Conservation (phyloP, 805 yeast genomes). For the Myxozyma neotropica region DNA sequence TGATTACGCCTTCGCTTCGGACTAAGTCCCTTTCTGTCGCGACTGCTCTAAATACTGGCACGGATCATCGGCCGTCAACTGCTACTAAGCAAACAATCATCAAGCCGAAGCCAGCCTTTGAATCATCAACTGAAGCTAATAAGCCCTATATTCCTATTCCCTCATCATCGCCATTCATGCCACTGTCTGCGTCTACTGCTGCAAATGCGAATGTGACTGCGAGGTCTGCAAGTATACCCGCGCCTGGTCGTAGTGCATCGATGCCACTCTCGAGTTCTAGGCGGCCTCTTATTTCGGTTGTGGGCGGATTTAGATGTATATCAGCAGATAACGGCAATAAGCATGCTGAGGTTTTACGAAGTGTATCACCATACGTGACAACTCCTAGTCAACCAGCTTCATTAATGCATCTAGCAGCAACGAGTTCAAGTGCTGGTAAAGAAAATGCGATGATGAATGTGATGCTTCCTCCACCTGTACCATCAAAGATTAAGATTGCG, state of each 20-base stretch:
- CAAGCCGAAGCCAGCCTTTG: conserved; percentile 4
- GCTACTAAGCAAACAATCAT: not conserved
- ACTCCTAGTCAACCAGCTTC: conserved; percentile 12
- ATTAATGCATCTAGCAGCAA: not conserved
- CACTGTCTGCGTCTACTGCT: not conserved
- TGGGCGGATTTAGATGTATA: conserved; percentile 33
- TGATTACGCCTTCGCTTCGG: conserved; percentile 15
- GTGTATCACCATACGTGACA: conserved; percentile 30
- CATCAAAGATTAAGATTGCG: conserved; percentile 5
- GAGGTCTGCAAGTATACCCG: not conserved
- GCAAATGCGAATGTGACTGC: not conserved
- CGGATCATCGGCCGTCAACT: not conserved
- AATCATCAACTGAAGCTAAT: conserved; percentile 16
- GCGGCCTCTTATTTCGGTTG: conserved; percentile 19
- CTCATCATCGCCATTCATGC: conserved; percentile 2
- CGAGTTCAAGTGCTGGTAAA: not conserved
- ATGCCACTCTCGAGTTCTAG: conserved; percentile 13
- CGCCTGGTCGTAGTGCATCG: not conserved
- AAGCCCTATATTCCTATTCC: conserved; percentile 29
- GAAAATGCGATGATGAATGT: conserved; percentile 2
- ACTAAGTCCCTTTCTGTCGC: conserved; percentile 2
- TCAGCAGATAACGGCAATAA: conserved; percentile 20
- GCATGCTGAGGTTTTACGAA: conserved; percentile 24
- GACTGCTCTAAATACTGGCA: not conserved
- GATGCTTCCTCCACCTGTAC: conserved; percentile 13